Evolutionary conservation across 495 filamentous ascomycete genomes (phyloP), one percentile per base, ranked within the genome.

Genomic region (Trichocladium antarcticum): DNA sequence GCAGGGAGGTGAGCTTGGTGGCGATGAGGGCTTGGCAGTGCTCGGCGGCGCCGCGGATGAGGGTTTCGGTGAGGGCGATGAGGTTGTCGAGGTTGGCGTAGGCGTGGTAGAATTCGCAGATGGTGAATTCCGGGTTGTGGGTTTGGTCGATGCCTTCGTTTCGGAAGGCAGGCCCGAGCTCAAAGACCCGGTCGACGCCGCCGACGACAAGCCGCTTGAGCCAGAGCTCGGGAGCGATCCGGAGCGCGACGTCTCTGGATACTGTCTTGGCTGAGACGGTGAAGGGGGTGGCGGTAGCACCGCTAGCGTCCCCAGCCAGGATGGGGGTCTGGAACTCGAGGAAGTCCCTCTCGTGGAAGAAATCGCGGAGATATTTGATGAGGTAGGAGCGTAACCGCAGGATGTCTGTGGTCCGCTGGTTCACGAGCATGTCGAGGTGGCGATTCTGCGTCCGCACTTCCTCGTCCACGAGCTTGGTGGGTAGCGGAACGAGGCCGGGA

Each of bases 121-220:
- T 96, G 20, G 84, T 89, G 68, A 96, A 98, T 64, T 98, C 92
- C 6, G 92, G 89, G 71, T 99, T 99, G 74, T 99, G 93, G 12
- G 92, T 96, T 44, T 93, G 73, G 69, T 99, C 92, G 58, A 93
- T 85, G 45, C 87, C 89, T 65, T 99, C 92, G 57, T 97, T 99
- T 50, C 92, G 74, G 76, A 97, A 95, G 52, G 87, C 82, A 2
- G 84, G 79, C 16, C 93, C 92, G 43, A 97, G 76, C 60, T 99
- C 92, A 66, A 92, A 97, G 9, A 97, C 89, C 55, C 82, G 77
- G 67, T 95, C 84, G 5, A 96, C 72, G 39, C 92, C 92, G 61
- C 92, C 92, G 15, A 97, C 89, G 20, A 97, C 83, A 40, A 99
- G 76, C 75, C 87, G 83, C 79, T 99, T 99, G 53, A 99, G 80